Evolutionary conservation across 2,329 filamentous ascomycete species (phyloP).

Genomic region (Neoascochyta sp.): DNA sequence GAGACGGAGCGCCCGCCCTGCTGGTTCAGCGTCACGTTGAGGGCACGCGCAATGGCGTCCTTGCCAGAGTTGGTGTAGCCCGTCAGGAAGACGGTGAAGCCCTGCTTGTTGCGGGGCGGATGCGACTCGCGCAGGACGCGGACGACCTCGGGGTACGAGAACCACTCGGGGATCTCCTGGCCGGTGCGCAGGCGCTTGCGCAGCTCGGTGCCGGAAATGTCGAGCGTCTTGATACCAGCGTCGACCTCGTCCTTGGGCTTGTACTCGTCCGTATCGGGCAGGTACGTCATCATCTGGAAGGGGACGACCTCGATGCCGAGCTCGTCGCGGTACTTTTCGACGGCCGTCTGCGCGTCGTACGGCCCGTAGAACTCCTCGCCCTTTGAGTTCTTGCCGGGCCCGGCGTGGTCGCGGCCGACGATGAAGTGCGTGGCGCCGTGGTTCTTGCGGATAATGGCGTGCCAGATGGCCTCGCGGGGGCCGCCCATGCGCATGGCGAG

Average conservation of each 20-base stretch:
- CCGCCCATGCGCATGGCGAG: slow-evolving; percentile 99
- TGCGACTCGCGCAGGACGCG: slow-evolving; percentile 94
- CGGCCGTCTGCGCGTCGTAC: slow-evolving; percentile 93
- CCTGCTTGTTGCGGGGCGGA: slow-evolving; percentile 83
- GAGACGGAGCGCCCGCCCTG: slow-evolving; percentile 93
- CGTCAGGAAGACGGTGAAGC: slow-evolving; percentile 97
- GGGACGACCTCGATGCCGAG: slow-evolving; percentile 98
- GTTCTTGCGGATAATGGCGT: slow-evolving; percentile 99
- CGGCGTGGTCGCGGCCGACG: slow-evolving; percentile 95
- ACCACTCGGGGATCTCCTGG: slow-evolving; percentile 96
- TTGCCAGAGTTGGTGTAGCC: slow-evolving; percentile 97
- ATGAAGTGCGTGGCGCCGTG: slow-evolving; percentile 99
- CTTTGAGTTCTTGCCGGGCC: slow-evolving; percentile 96
- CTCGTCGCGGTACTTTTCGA: slow-evolving; percentile 94
- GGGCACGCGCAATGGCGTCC: slow-evolving; percentile 89
- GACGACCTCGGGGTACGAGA: slow-evolving; percentile 99
- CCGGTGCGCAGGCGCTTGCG: slow-evolving; percentile 86
- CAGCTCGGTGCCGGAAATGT: slow-evolving; percentile 66
- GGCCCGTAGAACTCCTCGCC: slow-evolving; percentile 97
- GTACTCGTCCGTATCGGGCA: slow-evolving; percentile 96
- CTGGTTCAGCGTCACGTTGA: slow-evolving; percentile 97
- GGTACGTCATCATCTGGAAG: slow-evolving; percentile 99
- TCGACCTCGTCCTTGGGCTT: slow-evolving; percentile 85
- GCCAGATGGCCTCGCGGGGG: slow-evolving; percentile 97
- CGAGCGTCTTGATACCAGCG: slow-evolving; percentile 70